Conservation (phyloP, 306 rosid genomes). For the Inga leiocalycina region DNA sequence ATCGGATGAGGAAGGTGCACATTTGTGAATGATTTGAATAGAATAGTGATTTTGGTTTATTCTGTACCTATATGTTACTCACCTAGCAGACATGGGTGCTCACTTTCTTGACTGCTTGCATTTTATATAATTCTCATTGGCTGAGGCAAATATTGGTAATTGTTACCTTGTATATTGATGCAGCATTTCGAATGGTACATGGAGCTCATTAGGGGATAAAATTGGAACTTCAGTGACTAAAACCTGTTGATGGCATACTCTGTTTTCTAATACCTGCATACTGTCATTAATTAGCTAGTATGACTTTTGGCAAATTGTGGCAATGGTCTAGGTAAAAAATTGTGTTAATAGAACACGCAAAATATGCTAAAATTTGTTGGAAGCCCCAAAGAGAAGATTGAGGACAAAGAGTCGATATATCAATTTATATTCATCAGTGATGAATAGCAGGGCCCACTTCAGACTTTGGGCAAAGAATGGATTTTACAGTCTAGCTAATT, state of each 20-base stretch:
- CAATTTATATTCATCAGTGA: no score
- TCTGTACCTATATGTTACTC: background rate
- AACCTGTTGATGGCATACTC: background rate
- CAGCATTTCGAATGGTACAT: background rate
- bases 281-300: background rate
- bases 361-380: slow-evolving; percentile 12
- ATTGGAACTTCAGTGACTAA: slow-evolving; percentile 4
- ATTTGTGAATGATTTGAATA: background rate
- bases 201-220: background rate
- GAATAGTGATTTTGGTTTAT: background rate
- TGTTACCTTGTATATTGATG: slow-evolving; percentile 9
- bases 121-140: background rate
- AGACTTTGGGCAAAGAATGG: background rate
- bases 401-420: background rate
- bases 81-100: slow-evolving; percentile 1
- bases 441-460: background rate
- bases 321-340: background rate
- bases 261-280: slow-evolving; percentile 5
- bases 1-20: background rate
- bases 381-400: slow-evolving; percentile 8
- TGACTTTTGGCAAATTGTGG: no score
- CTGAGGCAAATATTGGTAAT: background rate
- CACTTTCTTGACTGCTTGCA: slow-evolving; percentile 2
- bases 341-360: background rate
- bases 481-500: background rate